Percentiles rank a stretch among this genome's conserved stretches.
Evolutionary conservation across 805 yeast species (phyloP).

Genomic region (Sugiyamaella valdiviana): DNA sequence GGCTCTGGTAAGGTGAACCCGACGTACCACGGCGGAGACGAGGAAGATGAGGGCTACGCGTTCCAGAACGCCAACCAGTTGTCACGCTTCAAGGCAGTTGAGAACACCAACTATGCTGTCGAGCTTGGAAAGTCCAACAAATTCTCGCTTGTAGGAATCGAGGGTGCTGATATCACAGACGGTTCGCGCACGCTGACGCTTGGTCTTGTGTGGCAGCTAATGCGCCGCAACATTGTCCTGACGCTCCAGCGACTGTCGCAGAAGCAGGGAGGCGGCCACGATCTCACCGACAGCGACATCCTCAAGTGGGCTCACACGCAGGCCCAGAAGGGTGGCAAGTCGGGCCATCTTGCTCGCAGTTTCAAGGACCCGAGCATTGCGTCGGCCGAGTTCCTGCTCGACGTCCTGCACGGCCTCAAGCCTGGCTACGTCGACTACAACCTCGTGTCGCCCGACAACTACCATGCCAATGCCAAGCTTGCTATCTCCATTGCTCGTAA

Average conservation of each 20-base stretch:
- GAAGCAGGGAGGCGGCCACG: constrained; percentile 59
- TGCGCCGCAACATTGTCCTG: constrained; percentile 89
- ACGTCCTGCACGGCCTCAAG: constrained; percentile 84
- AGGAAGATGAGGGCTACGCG: constrained; percentile 3
- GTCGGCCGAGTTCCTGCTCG: constrained; percentile 75
- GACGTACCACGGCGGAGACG: not conserved
- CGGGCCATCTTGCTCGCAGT: constrained; percentile 58
- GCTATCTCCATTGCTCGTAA: constrained; percentile 98
- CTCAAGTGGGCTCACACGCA: constrained; percentile 90
- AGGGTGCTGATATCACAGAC: constrained; percentile 94
- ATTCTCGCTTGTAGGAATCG: constrained; percentile 94
- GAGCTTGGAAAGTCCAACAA: constrained; percentile 88
- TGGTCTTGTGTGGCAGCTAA: constrained; percentile 96
- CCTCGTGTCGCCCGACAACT: constrained; percentile 80
- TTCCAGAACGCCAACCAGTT: constrained; percentile 41
- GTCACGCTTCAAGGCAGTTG: constrained; percentile 89
- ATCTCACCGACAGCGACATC: constrained; percentile 76
- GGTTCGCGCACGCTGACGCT: constrained; percentile 84
- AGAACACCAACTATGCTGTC: constrained; percentile 97
- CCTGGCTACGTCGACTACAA: constrained; percentile 98
- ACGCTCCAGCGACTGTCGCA: constrained; percentile 70
- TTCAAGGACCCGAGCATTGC: constrained; percentile 77
- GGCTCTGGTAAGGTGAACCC: not conserved
- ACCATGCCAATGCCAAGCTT: constrained; percentile 82
- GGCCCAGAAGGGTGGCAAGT: constrained; percentile 79